Base-by-base conservation (phyloP, 352 stramenopile species). In the Lagenidium sp. region DNA sequence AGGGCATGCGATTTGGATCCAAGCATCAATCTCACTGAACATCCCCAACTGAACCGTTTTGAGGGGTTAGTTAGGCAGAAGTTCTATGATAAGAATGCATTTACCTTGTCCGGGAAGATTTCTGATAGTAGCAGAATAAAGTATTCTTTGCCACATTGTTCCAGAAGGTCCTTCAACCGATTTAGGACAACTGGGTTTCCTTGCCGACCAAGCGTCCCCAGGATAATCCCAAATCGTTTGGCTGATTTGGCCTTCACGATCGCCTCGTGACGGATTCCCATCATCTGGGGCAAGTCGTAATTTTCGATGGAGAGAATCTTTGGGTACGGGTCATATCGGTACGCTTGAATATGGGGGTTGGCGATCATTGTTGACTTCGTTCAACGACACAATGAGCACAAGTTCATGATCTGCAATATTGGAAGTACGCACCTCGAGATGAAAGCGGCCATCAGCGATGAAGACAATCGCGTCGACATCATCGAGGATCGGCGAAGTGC, bases 1-100 rank as follows among this genome's bases (percentile, higher is more conserved):
- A 4, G 97, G 97, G 62, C 97, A 99, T 15, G 96, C 95, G 34
- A 99, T 88, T 67, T 99, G 97, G 37, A 99, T 96, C 95, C 95
- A 99, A 6, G 89, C 95, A 44, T 98, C 89, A 8, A 98, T 79
- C 36, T 90, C 70, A 8, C 74, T 53, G 24, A 96, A 91, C 22
- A 85, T 65, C 6, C 69, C 68, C 24, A 98, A 63, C 85, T 97
- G 38, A n/a, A 20, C n/a, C 16, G 6, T 5, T 7, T 39, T 35
- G 29, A 15, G 15, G n/a, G 4, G 1, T 52, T n/a, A 22, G 22
- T 13, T 29, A n/a, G n/a, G n/a, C n/a, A 39, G 16, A 24, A 40
- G 34, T 10, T 40, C 20, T 19, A 11, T 20, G 10, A 44, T 7
- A 39, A 37, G 6, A 38, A 8, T 13, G 12, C 31, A 21, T 44